These are phyloP conservation scores for Rhizomucor miehei DNA, from an alignment of 371 early-diverging fungal genomes.

Conservation along the genomic window DNA sequence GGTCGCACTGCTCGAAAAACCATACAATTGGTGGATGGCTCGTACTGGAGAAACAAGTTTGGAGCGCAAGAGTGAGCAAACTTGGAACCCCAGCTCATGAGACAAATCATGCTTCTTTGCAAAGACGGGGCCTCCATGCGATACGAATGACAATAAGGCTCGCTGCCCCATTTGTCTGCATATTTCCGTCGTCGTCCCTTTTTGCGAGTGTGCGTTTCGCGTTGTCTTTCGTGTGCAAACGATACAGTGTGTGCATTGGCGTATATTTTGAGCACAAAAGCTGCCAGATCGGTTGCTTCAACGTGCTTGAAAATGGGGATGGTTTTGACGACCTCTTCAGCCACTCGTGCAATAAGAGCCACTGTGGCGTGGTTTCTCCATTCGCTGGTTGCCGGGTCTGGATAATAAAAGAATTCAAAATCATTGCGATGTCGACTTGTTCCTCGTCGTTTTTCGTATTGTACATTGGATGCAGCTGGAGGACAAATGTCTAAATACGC, in stretches of 20 bases:
- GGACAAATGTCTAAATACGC: constrained; percentile 32
- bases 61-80: constrained; percentile 49
- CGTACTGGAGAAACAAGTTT: constrained; percentile 44
- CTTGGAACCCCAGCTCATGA: constrained; percentile 46
- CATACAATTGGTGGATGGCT: constrained; percentile 31
- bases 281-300: constrained; percentile 19
- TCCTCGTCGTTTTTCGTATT: too few relatives aligned
- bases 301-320: constrained; percentile 24
- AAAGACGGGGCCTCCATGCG: constrained; percentile 1
- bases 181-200: constrained; percentile 25
- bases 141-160: constrained; percentile 8
- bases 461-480: constrained; percentile 3
- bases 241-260: constrained; percentile 48
- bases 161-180: constrained; percentile 17
- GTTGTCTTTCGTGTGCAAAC: constrained; percentile 18
- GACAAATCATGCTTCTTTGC: constrained; percentile 28
- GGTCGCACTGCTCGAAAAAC: constrained; percentile 34
- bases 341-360: constrained; percentile 14
- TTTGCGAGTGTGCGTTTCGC: constrained; percentile 24
- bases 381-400: constrained; percentile 12
- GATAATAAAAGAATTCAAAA: constrained; percentile 46
- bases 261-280: constrained; percentile 48
- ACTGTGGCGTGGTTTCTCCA: constrained; percentile 29
- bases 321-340: constrained; percentile 12
- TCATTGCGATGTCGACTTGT: constrained; percentile 7